Base-by-base conservation (phyloP, 2,329 filamentous ascomycete species). In the Seiridium cupressi region DNA sequence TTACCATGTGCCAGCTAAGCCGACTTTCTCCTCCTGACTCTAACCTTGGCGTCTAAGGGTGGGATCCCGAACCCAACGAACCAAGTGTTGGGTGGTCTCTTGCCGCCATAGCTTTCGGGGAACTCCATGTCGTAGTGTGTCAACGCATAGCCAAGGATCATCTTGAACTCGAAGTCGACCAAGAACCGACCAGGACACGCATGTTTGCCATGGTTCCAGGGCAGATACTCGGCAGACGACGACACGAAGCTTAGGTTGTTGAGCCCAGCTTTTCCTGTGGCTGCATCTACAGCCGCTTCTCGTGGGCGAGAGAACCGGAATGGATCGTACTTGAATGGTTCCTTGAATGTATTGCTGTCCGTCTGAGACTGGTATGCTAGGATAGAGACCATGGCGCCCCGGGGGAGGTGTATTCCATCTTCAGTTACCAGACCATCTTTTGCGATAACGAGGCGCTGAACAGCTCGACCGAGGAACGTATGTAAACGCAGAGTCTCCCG, bases 181-280 rank as follows among this genome's bases (percentile, higher is more conserved):
- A 78, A 71, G 61, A 76, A 77, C 2, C 76, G 65, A 0, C 76
- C 77, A 1, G 76, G 76, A 60, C 76, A 79, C 1, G 77, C 72
- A 60, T 78, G 74, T 9, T 66, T 70, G 3, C 76, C 76, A 58
- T 78, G 70, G 6, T 77, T 74, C 55, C 76, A 78, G 3, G 60
- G 61, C 8, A 74, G 61, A n/a, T 67, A 70, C 2, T 73, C 69
- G 31, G 65, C 42, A 1, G 62, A 63, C 0, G 73, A 73, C 0
- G 70, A 70, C 13, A 73, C 71, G 56, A 73, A 68, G 76, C 64
- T 77, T 73, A 62, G 48, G 49, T 53, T 55, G 40, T 60, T 60
- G 18, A 59, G 58, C 46, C 57, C 64, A 35, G 64, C 61, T 57
- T 55, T 60, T 47, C 35, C 68, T 62, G 2, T 59, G 6, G 13